A percentile compares a stretch with the other conserved stretches of the same genome.
Evolutionary conservation across 139 green algal genomes (phyloP).

Genomic region (Chlorella sp.): DNA sequence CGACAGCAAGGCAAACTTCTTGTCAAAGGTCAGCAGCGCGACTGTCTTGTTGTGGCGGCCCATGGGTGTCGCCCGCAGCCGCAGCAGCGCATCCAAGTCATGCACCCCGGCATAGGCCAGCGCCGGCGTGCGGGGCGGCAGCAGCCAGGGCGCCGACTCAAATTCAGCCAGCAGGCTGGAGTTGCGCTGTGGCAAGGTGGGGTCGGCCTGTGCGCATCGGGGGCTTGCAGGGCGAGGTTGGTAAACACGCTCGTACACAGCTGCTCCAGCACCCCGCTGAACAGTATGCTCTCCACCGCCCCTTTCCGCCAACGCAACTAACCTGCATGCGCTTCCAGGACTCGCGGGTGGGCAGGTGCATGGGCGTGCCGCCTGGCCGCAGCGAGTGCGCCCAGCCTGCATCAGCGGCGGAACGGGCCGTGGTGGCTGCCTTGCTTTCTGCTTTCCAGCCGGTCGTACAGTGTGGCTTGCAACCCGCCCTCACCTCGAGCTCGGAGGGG

Average conservation of each 20-base stretch:
- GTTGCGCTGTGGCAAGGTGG: neutral
- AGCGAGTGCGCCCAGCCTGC: too few species aligned
- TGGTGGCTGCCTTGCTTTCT: too few species aligned
- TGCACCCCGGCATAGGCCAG: conserved; percentile 8
- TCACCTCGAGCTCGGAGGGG: too few species aligned
- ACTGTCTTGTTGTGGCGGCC: neutral
- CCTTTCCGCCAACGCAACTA: neutral
- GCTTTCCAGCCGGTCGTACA: too few species aligned
- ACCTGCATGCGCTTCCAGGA: neutral
- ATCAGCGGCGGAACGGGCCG: too few species aligned
- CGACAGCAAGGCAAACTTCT: neutral
- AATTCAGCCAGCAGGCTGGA: neutral
- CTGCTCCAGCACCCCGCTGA: neutral
- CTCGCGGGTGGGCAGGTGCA: neutral
- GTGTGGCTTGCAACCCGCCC: too few species aligned
- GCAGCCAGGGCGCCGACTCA: conserved; percentile 14
- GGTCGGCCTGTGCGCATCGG: neutral
- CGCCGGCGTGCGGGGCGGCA: neutral
- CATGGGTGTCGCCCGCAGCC: neutral
- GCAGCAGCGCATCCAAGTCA: neutral
- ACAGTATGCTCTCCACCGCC: neutral
- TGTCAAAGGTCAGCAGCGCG: neutral
- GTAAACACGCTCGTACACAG: too few species aligned
- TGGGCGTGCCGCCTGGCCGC: too few species aligned
- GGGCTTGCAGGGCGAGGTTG: too few species aligned